These are phyloP conservation scores for Sclerotinia spermophila DNA, from an alignment of 2,329 filamentous ascomycete species.

Conservation along the genomic window DNA sequence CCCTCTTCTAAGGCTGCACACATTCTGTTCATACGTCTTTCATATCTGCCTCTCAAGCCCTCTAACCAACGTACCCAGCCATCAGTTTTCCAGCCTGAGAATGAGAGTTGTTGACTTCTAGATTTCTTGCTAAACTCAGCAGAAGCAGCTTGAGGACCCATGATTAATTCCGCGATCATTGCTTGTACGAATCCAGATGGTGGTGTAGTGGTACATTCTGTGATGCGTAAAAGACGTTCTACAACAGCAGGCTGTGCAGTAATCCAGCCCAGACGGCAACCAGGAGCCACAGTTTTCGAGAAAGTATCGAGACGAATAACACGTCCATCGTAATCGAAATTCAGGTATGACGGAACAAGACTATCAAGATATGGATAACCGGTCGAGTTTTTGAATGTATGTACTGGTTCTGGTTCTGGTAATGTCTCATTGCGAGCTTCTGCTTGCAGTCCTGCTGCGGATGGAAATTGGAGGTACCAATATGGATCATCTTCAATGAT, in stretches of 20 bases:
- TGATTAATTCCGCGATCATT: slow-evolving; percentile 72
- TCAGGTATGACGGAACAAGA: slow-evolving; percentile 77
- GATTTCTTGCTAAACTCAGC: slow-evolving; percentile 42
- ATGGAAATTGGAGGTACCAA: slow-evolving; percentile 89
- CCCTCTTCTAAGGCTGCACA: slow-evolving; percentile 67
- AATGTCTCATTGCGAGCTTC: slow-evolving; percentile 38
- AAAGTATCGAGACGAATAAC: slow-evolving; percentile 91
- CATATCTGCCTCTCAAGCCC: slow-evolving; percentile 78
- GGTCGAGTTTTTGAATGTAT: slow-evolving; percentile 44
- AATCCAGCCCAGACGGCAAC: slow-evolving; percentile 86
- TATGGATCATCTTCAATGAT: slow-evolving; percentile 95
- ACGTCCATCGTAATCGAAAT: slow-evolving; percentile 77
- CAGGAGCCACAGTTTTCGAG: slow-evolving; percentile 87
- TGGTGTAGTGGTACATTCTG: slow-evolving; percentile 74
- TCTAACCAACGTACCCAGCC: slow-evolving; percentile 92
- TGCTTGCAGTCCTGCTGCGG: slow-evolving; percentile 49
- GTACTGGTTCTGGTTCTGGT: slow-evolving; percentile 24
- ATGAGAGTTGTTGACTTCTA: slow-evolving; percentile 37
- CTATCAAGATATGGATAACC: slow-evolving; percentile 80
- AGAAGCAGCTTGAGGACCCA: slow-evolving; percentile 61
- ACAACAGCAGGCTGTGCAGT: slow-evolving; percentile 77
- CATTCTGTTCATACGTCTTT: slow-evolving; percentile 80
- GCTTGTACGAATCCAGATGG: slow-evolving; percentile 88
- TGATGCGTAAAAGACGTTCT: slow-evolving; percentile 69
- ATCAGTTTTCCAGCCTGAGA: slow-evolving; percentile 68